Percentiles rank a stretch among this genome's conserved stretches.
phyloP scores from a whole-genome alignment of 2,329 filamentous ascomycete species.

The Talaromyces rugulosus region DNA sequence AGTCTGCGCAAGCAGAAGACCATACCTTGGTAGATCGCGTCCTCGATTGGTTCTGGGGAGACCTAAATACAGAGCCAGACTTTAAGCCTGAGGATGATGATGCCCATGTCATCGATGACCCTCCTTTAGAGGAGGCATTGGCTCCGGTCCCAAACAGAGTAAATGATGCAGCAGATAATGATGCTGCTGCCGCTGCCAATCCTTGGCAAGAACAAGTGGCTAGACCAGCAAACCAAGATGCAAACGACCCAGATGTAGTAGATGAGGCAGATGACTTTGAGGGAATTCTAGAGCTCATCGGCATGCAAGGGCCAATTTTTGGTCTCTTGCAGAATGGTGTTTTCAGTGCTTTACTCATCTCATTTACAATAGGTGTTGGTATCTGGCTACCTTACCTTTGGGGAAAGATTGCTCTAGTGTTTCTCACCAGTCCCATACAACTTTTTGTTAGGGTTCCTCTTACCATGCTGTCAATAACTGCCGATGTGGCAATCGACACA shows the following conservation, averaged over 20 bases:
- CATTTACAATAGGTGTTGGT: constrained; percentile 77
- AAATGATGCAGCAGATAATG: constrained; percentile 33
- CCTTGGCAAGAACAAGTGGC: constrained; percentile 52
- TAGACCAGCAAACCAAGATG: constrained; percentile 51
- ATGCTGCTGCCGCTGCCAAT: constrained; percentile 17
- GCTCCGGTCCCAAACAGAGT: constrained; percentile 49
- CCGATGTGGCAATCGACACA: constrained; percentile 76
- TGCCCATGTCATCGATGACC: constrained; percentile 52
- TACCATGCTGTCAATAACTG: constrained; percentile 65
- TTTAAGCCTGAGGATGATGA: constrained; percentile 52
- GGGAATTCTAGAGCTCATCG: constrained; percentile 90
- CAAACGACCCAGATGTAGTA: constrained; percentile 53
- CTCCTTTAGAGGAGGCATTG: constrained; percentile 58
- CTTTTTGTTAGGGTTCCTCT: constrained; percentile 65
- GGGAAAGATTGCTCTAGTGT: constrained; percentile 76
- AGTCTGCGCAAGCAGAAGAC: constrained; percentile 11
- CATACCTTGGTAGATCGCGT: constrained; percentile 23
- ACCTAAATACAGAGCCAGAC: constrained; percentile 35
- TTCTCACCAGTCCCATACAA: constrained; percentile 72
- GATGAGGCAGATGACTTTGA: constrained; percentile 88
- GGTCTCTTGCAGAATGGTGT: constrained; percentile 91
- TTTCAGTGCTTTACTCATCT: constrained; percentile 87
- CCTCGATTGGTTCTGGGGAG: constrained; percentile 45
- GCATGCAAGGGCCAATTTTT: constrained; percentile 88
- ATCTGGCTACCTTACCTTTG: constrained; percentile 90